A percentile compares a stretch with the other conserved stretches of the same genome.
Evolutionary conservation across 2,329 filamentous ascomycete genomes (phyloP).

Genomic region (Lecanicillium sp.): DNA sequence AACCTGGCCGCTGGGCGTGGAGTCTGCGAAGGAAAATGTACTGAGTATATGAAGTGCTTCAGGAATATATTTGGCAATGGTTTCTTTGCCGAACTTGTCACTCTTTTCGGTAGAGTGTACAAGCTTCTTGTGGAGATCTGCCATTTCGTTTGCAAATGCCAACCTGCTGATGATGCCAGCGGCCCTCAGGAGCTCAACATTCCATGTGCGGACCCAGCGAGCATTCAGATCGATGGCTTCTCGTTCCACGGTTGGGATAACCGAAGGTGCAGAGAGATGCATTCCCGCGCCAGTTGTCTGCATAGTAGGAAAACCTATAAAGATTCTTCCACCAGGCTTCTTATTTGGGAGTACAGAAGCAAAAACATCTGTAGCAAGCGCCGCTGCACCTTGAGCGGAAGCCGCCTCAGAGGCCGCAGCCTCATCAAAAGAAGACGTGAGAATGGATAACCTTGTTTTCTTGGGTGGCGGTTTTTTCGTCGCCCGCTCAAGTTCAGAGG

Average conservation of each 20-base stretch:
- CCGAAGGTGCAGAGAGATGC: constrained; percentile 89
- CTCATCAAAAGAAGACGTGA: constrained; percentile 89
- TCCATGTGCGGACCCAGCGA: constrained; percentile 91
- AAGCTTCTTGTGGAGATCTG: constrained; percentile 58
- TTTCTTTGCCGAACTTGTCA: constrained; percentile 51
- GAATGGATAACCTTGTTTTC: constrained; percentile 72
- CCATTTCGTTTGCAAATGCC: constrained; percentile 84
- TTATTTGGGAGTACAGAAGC: constrained; percentile 83
- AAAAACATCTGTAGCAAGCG: constrained; percentile 70
- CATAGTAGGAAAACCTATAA: constrained; percentile 95
- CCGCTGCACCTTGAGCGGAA: constrained; percentile 33
- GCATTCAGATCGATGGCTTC: constrained; percentile 97
- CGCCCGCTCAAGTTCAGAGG: constrained; percentile 82
- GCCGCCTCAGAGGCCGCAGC: constrained; percentile 54
- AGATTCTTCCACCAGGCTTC: constrained; percentile 74
- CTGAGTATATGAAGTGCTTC: constrained; percentile 77
- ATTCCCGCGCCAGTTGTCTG: constrained; percentile 92
- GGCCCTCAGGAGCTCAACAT: constrained; percentile 83
- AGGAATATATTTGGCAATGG: constrained; percentile 61
- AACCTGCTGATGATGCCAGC: constrained; percentile 86
- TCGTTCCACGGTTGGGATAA: constrained; percentile 94
- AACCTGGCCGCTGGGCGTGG: constrained; percentile 78
- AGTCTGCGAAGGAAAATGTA: constrained; percentile 83
- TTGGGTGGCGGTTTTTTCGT: constrained; percentile 97
- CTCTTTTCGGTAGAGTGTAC: constrained; percentile 35